These are phyloP conservation scores for Entomortierella beljakovae DNA, from an alignment of 192 early-diverging fungal species.

Conservation along the genomic window DNA sequence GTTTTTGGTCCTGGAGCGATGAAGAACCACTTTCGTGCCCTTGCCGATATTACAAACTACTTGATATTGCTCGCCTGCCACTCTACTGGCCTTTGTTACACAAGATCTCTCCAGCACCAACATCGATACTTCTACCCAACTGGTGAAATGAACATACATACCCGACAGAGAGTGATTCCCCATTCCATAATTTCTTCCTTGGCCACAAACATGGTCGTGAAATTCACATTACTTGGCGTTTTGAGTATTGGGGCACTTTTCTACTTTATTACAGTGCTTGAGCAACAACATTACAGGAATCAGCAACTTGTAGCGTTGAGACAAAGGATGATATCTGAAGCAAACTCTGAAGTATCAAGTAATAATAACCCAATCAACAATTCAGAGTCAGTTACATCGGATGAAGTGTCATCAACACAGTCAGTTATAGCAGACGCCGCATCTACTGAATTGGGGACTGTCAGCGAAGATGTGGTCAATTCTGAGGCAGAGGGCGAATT, in stretches of 20 bases:
- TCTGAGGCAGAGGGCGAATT: too few species aligned
- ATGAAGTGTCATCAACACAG: too few species aligned
- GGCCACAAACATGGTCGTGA: conserved; percentile 30
- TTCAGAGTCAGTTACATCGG: too few species aligned
- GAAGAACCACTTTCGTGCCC: background rate
- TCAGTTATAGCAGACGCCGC: too few species aligned
- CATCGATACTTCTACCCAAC: background rate
- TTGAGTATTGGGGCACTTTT: conserved; percentile 37
- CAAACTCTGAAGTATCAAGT: background rate
- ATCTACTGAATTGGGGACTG: too few species aligned
- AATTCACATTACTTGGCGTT: conserved; percentile 16
- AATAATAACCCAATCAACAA: background rate
- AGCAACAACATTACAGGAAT: conserved; percentile 25
- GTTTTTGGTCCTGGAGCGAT: background rate
- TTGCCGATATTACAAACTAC: background rate
- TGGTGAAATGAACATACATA: background rate
- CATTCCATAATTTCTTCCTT: conserved; percentile 21
- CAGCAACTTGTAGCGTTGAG: background rate
- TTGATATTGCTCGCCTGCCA: background rate
- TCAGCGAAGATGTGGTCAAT: too few species aligned
- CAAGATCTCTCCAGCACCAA: background rate
- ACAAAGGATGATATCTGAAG: background rate
- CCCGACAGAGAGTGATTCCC: conserved; percentile 8
- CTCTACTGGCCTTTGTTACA: background rate
- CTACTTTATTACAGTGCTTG: conserved; percentile 39